phyloP scores from a whole-genome alignment of 768 basidiomycete genomes.

The Kwoniella sp. region DNA sequence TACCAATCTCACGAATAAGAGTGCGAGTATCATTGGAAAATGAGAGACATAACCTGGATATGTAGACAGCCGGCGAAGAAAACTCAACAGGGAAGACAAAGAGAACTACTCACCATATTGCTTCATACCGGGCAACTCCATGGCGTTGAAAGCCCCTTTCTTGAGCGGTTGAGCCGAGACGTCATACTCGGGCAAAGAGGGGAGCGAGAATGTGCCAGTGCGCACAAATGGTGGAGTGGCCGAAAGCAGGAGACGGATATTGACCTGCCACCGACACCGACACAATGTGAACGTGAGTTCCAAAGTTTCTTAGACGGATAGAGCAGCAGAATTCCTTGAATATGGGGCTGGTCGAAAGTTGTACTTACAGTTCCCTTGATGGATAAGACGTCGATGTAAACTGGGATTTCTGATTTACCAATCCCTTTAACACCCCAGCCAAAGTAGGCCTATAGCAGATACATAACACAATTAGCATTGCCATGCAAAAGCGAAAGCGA shows the following conservation, averaged over 20 bases:
- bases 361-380: constrained; percentile 53
- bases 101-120: constrained; percentile 42
- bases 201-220: constrained; percentile 51
- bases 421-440: constrained; percentile 54
- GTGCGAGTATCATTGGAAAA: too few relatives aligned
- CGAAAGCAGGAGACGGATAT: constrained; percentile 51
- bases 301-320: too few relatives aligned
- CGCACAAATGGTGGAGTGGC: constrained; percentile 55
- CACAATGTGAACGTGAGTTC: too few relatives aligned
- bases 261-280: too few relatives aligned
- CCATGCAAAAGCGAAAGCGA: too few relatives aligned
- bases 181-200: constrained; percentile 53
- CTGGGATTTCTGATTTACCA: constrained; percentile 51
- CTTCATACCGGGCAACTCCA: constrained; percentile 54
- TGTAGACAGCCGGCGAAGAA: not conserved
- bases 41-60: not conserved
- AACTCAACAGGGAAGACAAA: not conserved
- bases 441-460: constrained; percentile 41
- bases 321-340: too few relatives aligned
- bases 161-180: constrained; percentile 55
- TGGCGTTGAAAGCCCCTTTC: constrained; percentile 50
- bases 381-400: constrained; percentile 54
- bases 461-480: too few relatives aligned
- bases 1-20: too few relatives aligned
- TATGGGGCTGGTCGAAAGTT: too few relatives aligned